These are phyloP conservation scores for Nicotiana otophora DNA, from an alignment of 257 asterid genomes.

Conservation along the genomic window DNA sequence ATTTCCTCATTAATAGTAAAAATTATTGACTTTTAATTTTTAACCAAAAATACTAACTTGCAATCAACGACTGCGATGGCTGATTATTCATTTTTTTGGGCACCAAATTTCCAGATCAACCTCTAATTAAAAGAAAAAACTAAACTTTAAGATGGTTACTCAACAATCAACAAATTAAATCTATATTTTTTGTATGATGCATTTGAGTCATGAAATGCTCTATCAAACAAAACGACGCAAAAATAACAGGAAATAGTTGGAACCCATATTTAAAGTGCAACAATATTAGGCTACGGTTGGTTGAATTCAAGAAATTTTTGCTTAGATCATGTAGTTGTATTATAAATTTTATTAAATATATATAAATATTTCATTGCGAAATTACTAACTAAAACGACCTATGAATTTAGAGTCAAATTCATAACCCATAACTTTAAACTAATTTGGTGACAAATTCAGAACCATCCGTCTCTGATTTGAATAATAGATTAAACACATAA, in stretches of 20 bases:
- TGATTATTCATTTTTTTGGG: not conserved
- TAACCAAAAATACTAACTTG: not conserved
- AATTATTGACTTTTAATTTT: not conserved
- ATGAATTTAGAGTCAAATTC: no score
- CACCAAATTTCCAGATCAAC: not conserved
- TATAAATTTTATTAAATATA: no score
- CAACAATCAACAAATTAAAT: not conserved
- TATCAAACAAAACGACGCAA: not conserved
- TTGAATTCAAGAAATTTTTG: no score
- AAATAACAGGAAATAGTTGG: no score
- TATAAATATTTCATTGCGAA: no score
- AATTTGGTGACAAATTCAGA: no score
- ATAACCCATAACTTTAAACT: no score
- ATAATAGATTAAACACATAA: not conserved
- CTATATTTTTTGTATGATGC: not conserved
- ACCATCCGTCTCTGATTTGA: no score
- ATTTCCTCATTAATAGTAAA: not conserved
- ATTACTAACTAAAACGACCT: no score
- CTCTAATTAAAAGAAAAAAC: not conserved
- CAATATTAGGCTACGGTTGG: no score
- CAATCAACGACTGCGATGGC: not conserved
- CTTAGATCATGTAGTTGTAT: rapidly evolving
- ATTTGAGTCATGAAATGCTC: not conserved
- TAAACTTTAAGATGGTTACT: not conserved
- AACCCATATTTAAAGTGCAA: no score